Conservation (phyloP, 2,329 filamentous ascomycete species). For the Alternaria consortialis region DNA sequence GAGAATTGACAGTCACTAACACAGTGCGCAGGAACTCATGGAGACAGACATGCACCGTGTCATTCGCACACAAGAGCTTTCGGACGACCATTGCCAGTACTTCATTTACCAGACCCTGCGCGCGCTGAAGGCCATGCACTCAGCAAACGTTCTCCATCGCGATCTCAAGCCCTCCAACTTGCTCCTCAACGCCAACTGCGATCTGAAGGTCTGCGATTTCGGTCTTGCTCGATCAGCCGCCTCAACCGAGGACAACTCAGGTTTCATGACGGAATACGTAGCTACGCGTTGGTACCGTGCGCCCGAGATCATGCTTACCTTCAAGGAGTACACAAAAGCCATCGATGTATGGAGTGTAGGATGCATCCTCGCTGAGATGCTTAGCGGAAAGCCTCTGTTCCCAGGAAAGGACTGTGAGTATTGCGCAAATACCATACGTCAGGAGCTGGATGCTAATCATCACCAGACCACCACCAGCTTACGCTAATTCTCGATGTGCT, state of each 20-base stretch:
- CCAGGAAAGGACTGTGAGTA: slow-evolving; percentile 94
- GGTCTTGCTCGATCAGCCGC: slow-evolving; percentile 94
- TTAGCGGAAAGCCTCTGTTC: slow-evolving; percentile 97
- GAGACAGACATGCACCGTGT: slow-evolving; percentile 99
- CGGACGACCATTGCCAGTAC: slow-evolving; percentile 99
- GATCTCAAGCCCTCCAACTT: slow-evolving; percentile 98
- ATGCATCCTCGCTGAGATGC: slow-evolving; percentile 97
- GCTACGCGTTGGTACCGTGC: slow-evolving; percentile 99
- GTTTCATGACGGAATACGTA: slow-evolving; percentile 99
- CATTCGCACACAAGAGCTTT: slow-evolving; percentile 97
- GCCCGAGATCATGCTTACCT: slow-evolving; percentile 99
- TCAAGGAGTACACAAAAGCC: slow-evolving; percentile 99
- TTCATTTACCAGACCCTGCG: slow-evolving; percentile 99
- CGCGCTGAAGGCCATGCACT: slow-evolving; percentile 98
- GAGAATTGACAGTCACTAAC: slow-evolving; percentile 17
- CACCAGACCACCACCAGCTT: slow-evolving; percentile 90
- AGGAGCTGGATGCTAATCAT: slow-evolving; percentile 10
- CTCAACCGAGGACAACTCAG: slow-evolving; percentile 98
- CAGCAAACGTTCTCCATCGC: slow-evolving; percentile 95
- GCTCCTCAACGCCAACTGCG: slow-evolving; percentile 96
- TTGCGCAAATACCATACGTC: neutral
- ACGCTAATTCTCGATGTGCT: slow-evolving; percentile 97
- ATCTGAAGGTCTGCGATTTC: slow-evolving; percentile 99
- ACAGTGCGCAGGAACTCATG: slow-evolving; percentile 82
- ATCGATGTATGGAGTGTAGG: slow-evolving; percentile 99